Conservation (phyloP, 176 grass and related monocot species). For the Bonia amplexicaulis region DNA sequence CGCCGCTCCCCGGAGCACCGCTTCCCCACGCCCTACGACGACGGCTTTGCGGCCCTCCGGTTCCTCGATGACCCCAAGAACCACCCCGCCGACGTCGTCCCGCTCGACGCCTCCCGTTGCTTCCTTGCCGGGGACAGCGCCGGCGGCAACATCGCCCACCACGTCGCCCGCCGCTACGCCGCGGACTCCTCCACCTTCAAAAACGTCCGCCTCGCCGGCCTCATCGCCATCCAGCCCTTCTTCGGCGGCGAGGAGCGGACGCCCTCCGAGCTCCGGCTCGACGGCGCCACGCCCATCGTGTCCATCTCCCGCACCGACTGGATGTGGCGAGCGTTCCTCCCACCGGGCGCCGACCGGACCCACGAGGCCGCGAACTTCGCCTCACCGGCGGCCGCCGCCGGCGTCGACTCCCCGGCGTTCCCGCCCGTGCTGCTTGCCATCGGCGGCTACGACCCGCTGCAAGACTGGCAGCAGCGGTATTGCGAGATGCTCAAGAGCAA, state of each 20-base stretch:
- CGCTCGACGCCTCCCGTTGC: constrained; percentile 34
- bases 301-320: not conserved
- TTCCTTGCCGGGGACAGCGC: constrained; percentile 62
- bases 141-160: constrained; percentile 58
- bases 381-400: not conserved
- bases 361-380: constrained; percentile 18
- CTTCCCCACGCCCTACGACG: constrained; percentile 24
- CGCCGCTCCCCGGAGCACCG: constrained; percentile 43
- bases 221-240: constrained; percentile 40
- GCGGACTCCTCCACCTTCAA: too few species aligned
- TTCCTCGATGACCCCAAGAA: not conserved
- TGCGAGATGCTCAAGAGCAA: constrained; percentile 21
- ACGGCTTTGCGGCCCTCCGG: constrained; percentile 9
- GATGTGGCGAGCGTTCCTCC: constrained; percentile 42
- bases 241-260: constrained; percentile 56
- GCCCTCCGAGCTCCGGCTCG: constrained; percentile 12
- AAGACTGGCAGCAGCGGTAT: constrained; percentile 46
- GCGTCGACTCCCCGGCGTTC: constrained; percentile 18
- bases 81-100: not conserved
- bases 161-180: constrained; percentile 32
- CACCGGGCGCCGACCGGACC: constrained; percentile 24
- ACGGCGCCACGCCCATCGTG: not conserved
- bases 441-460: constrained; percentile 37
- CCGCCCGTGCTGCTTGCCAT: constrained; percentile 29
- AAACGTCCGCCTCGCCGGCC: constrained; percentile 5